Conservation (phyloP, 2,329 filamentous ascomycete genomes). For the Ceratocystis variospora region DNA sequence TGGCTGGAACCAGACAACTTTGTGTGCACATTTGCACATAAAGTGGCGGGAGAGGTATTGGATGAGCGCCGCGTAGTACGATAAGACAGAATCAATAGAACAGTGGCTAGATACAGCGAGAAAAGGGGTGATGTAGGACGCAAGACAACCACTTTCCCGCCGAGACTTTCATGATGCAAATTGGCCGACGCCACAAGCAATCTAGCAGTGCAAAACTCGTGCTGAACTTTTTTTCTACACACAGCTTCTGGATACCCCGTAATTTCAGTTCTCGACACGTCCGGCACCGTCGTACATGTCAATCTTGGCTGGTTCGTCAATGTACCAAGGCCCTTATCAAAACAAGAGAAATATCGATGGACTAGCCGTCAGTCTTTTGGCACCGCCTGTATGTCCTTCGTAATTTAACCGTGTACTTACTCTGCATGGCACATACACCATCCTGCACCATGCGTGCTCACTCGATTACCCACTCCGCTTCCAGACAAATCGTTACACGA, state of each 20-base stretch:
- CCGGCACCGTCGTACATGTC: background rate
- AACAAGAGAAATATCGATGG: background rate
- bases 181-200: background rate
- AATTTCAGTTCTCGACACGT: background rate
- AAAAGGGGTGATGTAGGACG: background rate
- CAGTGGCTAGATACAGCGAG: background rate
- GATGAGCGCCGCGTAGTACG: background rate
- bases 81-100: background rate
- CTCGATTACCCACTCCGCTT: background rate
- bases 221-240: background rate
- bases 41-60: background rate
- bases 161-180: background rate
- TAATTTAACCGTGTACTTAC: background rate
- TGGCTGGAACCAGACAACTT: background rate
- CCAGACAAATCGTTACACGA: background rate
- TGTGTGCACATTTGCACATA: background rate
- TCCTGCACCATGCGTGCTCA: background rate
- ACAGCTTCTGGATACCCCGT: no score
- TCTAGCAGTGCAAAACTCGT: background rate
- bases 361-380: background rate
- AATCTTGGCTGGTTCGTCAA: background rate
- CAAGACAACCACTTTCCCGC: background rate
- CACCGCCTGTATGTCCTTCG: background rate
- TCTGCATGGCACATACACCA: background rate
- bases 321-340: background rate